Evolutionary conservation across 768 basidiomycete species (phyloP), one percentile per base, ranked within the genome.

Genomic region (Goffeauzyma gilvescens): DNA sequence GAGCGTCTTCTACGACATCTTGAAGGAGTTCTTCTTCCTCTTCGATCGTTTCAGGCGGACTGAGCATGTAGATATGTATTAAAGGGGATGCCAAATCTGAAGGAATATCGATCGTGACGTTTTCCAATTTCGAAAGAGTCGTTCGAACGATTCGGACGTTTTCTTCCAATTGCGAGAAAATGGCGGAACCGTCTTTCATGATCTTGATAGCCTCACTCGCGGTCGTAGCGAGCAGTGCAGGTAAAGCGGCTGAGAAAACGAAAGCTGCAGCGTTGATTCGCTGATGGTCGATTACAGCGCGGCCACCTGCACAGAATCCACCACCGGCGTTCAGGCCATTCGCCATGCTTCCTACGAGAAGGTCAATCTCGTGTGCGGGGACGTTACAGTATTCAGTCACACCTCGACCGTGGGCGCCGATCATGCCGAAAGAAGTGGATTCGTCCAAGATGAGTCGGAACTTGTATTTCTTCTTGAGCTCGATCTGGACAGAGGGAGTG

Each of bases 171-270:
- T 72, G 66, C 25, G 69, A 66, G 49, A 93, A 74, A 32, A 87
- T 71, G 5, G 77, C 75, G 0, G 85, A 85, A 1, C 76, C 76
- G 45, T 71, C 73, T 32, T 73, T 73, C 38, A 96, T 69, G 50
- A 81, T 74, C 54, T 75, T 74, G 63, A 95, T 81, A 5, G 77
- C 84, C 54, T 85, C 79, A 0, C 83, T 87, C 2, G 77, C 83
- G 51, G 79, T 75, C 50, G 86, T 86, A 15, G 84, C 77, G 28
- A 96, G 76, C 32, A 89, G 71, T 2, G 84, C 75, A 0, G 93
- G 93, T 68, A 90, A 76, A 2, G 90, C 77, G 14, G 93, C 93
- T 1, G 90, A 93, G 69, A 86, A 98, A 46, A 98, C 86, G 60
- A 85, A 90, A 0, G 86, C 76, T 3, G 85, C 78, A 13, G 83